phyloP scores from a whole-genome alignment of 441 rosid genomes.

The Bruguiera hainesii region DNA sequence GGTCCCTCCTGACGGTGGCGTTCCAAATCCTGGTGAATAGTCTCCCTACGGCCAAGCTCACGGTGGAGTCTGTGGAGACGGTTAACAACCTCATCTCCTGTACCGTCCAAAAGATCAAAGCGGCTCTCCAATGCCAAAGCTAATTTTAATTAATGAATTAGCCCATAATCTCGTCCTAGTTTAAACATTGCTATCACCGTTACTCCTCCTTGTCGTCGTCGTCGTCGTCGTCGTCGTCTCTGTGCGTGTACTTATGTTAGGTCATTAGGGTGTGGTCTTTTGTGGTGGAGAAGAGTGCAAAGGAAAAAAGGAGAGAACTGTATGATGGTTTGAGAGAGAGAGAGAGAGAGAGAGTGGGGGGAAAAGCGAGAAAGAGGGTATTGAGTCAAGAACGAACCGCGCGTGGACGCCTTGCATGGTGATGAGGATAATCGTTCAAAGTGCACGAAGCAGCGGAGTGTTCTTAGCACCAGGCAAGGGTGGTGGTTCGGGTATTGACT shows the following conservation, averaged over 20 bases:
- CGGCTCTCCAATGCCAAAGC: conserved; percentile 76
- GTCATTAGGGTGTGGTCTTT: too few relatives aligned
- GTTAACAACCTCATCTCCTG: conserved; percentile 81
- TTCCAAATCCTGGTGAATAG: conserved; percentile 78
- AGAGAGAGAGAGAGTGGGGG: not conserved
- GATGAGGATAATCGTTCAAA: conserved; percentile 12
- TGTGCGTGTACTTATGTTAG: too few relatives aligned
- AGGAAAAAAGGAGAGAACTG: not conserved
- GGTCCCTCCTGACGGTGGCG: conserved; percentile 80
- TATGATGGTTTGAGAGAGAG: not conserved
- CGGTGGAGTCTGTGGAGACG: conserved; percentile 79
- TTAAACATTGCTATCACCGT: not conserved
- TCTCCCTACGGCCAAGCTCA: conserved; percentile 75
- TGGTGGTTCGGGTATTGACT: conserved; percentile 99
- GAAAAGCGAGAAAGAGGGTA: conserved; percentile 35
- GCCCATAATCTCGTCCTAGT: not conserved
- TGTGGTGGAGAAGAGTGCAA: too few relatives aligned
- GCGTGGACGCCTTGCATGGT: conserved; percentile 48
- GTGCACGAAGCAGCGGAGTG: not conserved
- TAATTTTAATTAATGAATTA: conserved; percentile 16
- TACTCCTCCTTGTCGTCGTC: too few relatives aligned
- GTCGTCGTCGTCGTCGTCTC: too few relatives aligned
- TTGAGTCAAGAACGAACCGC: conserved; percentile 99
- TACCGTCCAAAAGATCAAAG: conserved; percentile 80
- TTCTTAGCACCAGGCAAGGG: conserved; percentile 44